Evolutionary conservation across 306 rosid genomes (phyloP).

Genomic region (Malus fusca): DNA sequence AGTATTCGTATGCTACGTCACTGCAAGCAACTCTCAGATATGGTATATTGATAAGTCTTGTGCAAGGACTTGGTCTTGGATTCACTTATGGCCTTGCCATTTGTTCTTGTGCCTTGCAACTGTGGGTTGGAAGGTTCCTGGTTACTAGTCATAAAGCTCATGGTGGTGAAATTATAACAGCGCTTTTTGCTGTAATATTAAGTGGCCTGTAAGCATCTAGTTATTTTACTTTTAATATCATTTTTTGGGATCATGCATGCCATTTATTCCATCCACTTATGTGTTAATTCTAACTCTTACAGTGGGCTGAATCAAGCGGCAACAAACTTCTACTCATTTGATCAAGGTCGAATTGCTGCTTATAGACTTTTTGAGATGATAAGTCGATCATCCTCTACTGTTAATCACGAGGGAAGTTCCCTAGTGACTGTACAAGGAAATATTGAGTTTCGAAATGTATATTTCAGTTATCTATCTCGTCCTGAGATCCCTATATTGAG

Average conservation of each 20-base stretch:
- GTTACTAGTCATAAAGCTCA: conserved; percentile 52
- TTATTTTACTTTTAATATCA: neutral
- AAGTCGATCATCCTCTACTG: conserved; percentile 84
- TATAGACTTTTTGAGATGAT: conserved; percentile 98
- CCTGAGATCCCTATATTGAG: conserved; percentile 99
- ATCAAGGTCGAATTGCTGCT: conserved; percentile 99
- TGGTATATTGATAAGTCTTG: conserved; percentile 97
- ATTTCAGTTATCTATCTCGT: conserved; percentile 97
- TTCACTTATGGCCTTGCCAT: conserved; percentile 99
- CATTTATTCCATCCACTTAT: conserved; percentile 20
- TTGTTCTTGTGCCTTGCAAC: conserved; percentile 98
- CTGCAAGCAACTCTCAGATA: conserved; percentile 97
- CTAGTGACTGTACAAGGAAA: conserved; percentile 79
- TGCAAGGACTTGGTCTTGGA: conserved; percentile 99
- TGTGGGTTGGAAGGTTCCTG: conserved; percentile 97
- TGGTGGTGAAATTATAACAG: conserved; percentile 94
- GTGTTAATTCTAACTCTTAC: conserved; percentile 7
- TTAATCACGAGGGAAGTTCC: conserved; percentile 71
- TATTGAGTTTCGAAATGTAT: conserved; percentile 95
- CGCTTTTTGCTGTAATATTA: conserved; percentile 89
- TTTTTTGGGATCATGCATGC: conserved; percentile 3
- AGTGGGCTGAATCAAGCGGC: conserved; percentile 99
- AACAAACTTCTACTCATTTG: conserved; percentile 97
- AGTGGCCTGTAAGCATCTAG: conserved; percentile 89
- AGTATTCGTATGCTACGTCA: conserved; percentile 96